These are phyloP conservation scores for Aspergillus terreus DNA, from an alignment of 2,329 filamentous ascomycete genomes.

Conservation along the genomic window DNA sequence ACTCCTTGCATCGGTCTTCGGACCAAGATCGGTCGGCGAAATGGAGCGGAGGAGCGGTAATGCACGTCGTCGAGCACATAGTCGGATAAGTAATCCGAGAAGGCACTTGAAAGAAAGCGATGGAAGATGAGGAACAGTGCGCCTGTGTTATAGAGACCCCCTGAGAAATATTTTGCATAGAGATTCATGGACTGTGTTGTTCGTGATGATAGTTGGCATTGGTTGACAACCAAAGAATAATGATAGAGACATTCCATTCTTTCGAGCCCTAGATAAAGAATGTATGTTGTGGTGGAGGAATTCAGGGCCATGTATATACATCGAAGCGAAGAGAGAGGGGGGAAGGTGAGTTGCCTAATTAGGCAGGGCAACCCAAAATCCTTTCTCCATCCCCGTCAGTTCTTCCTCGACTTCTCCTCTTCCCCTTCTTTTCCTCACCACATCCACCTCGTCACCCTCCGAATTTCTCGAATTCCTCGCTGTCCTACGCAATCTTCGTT, in stretches of 20 bases:
- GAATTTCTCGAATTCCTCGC: background rate
- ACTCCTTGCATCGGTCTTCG: slow-evolving; percentile 60
- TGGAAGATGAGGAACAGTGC: too few relatives aligned
- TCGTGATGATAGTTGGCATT: too few relatives aligned
- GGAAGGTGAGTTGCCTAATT: slow-evolving; percentile 12
- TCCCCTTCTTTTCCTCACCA: background rate
- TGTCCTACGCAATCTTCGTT: background rate
- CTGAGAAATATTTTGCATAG: too few relatives aligned
- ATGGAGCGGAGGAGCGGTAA: slow-evolving; percentile 60
- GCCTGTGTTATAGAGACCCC: too few relatives aligned
- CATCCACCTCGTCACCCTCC: background rate
- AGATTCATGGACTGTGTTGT: too few relatives aligned
- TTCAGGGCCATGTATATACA: too few relatives aligned
- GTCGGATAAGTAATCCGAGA: slow-evolving; percentile 10
- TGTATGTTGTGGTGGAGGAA: too few relatives aligned
- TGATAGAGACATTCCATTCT: too few relatives aligned
- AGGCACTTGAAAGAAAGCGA: too few relatives aligned
- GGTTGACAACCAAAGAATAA: too few relatives aligned
- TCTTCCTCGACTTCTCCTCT: background rate
- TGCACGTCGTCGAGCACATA: slow-evolving; percentile 25
- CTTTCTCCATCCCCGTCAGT: slow-evolving; percentile 1
- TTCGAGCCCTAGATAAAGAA: too few relatives aligned
- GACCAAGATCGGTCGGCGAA: slow-evolving; percentile 61
- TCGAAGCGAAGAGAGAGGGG: background rate
- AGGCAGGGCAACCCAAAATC: slow-evolving; percentile 8